Conservation (phyloP, 2,329 filamentous ascomycete genomes). For the Sporothrix luriei region DNA sequence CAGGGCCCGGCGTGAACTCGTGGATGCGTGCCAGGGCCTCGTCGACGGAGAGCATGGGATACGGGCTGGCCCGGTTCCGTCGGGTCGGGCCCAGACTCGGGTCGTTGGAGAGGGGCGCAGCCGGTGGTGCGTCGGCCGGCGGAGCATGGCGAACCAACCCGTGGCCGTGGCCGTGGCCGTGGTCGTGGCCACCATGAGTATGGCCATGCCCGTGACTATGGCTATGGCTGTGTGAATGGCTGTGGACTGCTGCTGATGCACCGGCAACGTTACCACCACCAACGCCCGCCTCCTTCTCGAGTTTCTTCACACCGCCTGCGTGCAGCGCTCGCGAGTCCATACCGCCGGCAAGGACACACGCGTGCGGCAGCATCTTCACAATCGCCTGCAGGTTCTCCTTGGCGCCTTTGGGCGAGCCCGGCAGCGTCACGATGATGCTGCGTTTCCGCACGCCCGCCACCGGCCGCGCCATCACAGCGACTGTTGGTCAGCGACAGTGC, state of each 20-base stretch:
- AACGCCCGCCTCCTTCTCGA: conserved; percentile 81
- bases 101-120: conserved; percentile 59
- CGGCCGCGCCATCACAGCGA: conserved; percentile 95
- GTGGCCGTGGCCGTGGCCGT: conserved; percentile 67
- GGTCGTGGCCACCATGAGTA: conserved; percentile 55
- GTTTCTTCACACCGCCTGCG: conserved; percentile 75
- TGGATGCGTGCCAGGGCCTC: conserved; percentile 75
- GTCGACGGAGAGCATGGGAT: conserved; percentile 84
- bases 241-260: conserved; percentile 39
- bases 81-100: conserved; percentile 64
- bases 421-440: conserved; percentile 82
- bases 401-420: conserved; percentile 92
- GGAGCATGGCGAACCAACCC: conserved; percentile 73
- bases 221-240: conserved; percentile 50
- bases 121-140: conserved; percentile 52
- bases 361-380: conserved; percentile 88
- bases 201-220: conserved; percentile 58
- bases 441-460: conserved; percentile 84
- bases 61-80: conserved; percentile 82
- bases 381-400: conserved; percentile 89
- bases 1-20: conserved; percentile 69
- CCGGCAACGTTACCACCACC: conserved; percentile 33
- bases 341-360: conserved; percentile 86
- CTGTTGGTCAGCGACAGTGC: conserved; percentile 50
- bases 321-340: conserved; percentile 80